Percentiles rank a stretch among this genome's conserved stretches.
phyloP scores from a whole-genome alignment of 495 filamentous ascomycete species.

The Elaphomyces granulatus region DNA sequence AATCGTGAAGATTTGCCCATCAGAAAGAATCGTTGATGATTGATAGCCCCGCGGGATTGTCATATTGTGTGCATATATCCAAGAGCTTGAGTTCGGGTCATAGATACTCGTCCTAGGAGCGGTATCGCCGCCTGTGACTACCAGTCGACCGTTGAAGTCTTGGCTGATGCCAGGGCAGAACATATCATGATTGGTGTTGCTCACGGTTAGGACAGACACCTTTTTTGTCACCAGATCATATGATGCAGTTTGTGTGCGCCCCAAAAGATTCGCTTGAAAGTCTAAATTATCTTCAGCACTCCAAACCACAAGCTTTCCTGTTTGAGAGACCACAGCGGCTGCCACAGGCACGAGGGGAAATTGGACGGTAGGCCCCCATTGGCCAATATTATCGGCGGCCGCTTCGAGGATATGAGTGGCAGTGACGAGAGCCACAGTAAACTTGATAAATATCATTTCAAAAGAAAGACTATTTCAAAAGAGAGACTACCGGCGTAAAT shows the following conservation, averaged over 20 bases:
- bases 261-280: slow-evolving; percentile 18
- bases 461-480: too few relatives aligned
- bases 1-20: slow-evolving; percentile 45
- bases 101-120: slow-evolving; percentile 34
- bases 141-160: slow-evolving; percentile 33
- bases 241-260: slow-evolving; percentile 18
- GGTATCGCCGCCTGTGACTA: slow-evolving; percentile 39
- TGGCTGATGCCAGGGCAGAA: slow-evolving; percentile 47
- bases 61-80: slow-evolving; percentile 26
- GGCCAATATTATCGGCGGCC: slow-evolving; percentile 19
- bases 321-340: slow-evolving; percentile 18
- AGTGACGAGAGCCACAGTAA: too few relatives aligned
- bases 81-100: slow-evolving; percentile 16
- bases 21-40: slow-evolving; percentile 32
- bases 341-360: slow-evolving; percentile 38
- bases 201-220: slow-evolving; percentile 23
- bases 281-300: slow-evolving; percentile 23
- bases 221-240: slow-evolving; percentile 21
- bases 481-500: too few relatives aligned
- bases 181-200: slow-evolving; percentile 42
- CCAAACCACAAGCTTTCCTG: slow-evolving; percentile 29
- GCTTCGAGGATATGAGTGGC: too few relatives aligned
- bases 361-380: slow-evolving; percentile 36
- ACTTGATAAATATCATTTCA: too few relatives aligned
- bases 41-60: slow-evolving; percentile 43